Evolutionary conservation across 2,329 filamentous ascomycete species (phyloP), one percentile per base, ranked within the genome.

Genomic region (Fusarium torreyae): DNA sequence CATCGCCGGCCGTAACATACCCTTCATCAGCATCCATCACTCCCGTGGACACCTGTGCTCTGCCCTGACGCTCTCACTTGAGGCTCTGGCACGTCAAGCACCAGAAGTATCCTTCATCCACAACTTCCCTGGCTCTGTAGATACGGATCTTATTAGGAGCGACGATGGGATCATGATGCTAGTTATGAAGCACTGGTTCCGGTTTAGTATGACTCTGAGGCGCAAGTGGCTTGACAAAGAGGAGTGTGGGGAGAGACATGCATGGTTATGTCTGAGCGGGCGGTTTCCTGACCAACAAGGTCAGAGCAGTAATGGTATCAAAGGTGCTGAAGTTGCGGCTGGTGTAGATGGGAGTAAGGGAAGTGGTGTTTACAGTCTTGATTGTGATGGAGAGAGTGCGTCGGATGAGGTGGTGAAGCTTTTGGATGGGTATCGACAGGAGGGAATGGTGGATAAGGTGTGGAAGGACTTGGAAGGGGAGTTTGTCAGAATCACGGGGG

Each of bases 91-190:
- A 2, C 63, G 42, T 4, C 60, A 71, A 17, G 65, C 75, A 1
- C 66, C 73, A 11, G 69, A 65, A 3, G 67, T 77, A 8, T 71
- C 65, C 4, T 77, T 78, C 40, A 70, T 78, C 5, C 77, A 78
- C 57, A 75, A 72, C 45, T 78, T 71, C 45, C 77, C 76, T 11
- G 76, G 75, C 2, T 49, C 66, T 3, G 75, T 78, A 8, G 54
- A 78, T 38, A 78, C 77, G 14, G 65, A 70, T 31, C 46, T 76
- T 0, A 75, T 74, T 14, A 59, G 71, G 2, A 50, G 28, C 5
- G 74, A 67, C 5, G 70, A 70, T 10, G 72, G 71, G 1, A 14
- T 63, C 7, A 40, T 67, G 50, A 60, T 76, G 62, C 58, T 50
- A n/a, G 36, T 43, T 18, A 42, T 68, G 17, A 71, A 71, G 51